These are phyloP conservation scores for Drosera spatulata DNA, from an alignment of 179 eudicot species.

Conservation along the genomic window DNA sequence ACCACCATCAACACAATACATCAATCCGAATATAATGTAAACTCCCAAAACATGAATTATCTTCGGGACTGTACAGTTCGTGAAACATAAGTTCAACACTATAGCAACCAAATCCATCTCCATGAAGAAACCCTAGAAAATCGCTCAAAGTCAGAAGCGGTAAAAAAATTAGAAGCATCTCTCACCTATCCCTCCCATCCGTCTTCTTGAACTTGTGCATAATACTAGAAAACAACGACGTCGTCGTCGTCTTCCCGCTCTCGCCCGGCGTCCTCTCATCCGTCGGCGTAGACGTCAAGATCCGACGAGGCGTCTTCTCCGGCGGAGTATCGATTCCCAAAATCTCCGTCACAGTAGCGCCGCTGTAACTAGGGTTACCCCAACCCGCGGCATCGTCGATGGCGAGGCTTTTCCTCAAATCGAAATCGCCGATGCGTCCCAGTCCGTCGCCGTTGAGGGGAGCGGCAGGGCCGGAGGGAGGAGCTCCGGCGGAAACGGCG, in stretches of 20 bases:
- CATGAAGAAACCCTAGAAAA: background rate
- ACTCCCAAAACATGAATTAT: too few species aligned
- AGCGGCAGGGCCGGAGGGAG: conserved; percentile 9
- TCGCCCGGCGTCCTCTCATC: conserved; percentile 21
- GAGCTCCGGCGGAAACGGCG: conserved; percentile 3
- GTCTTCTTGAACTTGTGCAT: conserved; percentile 60
- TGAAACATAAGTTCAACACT: too few species aligned
- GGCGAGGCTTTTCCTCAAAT: conserved; percentile 3
- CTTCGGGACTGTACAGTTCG: too few species aligned
- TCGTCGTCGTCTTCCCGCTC: too few species aligned
- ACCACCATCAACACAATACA: too few species aligned
- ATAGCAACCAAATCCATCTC: background rate
- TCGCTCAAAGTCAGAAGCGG: conserved; percentile 11
- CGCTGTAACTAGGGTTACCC: background rate
- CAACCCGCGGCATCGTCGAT: background rate
- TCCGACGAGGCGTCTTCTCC: conserved; percentile 67
- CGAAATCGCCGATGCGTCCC: background rate
- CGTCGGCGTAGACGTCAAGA: conserved; percentile 26
- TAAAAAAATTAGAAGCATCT: conserved; percentile 14
- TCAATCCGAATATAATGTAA: too few species aligned
- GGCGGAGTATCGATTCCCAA: conserved; percentile 85
- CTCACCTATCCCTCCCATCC: conserved; percentile 13
- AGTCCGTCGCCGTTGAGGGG: conserved; percentile 7
- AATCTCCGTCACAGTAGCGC: conserved; percentile 18
- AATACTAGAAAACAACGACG: conserved; percentile 39